Evolutionary conservation across 768 basidiomycete species (phyloP), one percentile per base, ranked within the genome.

Genomic region (Amanita phalloides): DNA sequence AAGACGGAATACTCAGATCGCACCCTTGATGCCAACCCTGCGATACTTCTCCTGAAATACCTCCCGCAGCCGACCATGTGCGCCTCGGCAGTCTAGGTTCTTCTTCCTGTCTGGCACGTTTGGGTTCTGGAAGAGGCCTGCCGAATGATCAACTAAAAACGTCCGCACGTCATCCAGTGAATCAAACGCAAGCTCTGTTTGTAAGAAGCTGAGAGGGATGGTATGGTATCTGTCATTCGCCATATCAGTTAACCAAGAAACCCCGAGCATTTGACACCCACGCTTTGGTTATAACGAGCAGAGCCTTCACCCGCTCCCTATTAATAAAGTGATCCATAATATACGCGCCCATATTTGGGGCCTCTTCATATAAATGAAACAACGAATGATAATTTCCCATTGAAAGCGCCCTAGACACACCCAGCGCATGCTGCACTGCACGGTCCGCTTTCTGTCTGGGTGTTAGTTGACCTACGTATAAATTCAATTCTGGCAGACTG

Each of bases 301-400:
- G 65, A 1, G 92, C 93, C 54, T 81, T 80, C 51, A 86, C 77
- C 54, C 96, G 73, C 70, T 98, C 96, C 60, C 96, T 78, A 61
- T 84, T 81, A 61, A 97, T 86, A 66, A 98, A 97, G 66, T 97
- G 93, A 68, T 98, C 96, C 90, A 99, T 96, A 62, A 99, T 92
- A 67, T 98, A 98, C 49, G 81, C 93, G 36, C 92, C 91, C 96
- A 98, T 98, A 63, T 95, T 93, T 25, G 93, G 92, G 41, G 91
- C 90, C 49, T 74, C 73, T 60, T 78, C 60, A 68, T 90, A 98
- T 53, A 92, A 70, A 50, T 81, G 79, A 71, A 98, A 98, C 58
- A 99, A 76, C 38, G 82, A 77, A 67, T 92, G 90, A 68, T 98
- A 99, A 65, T 98, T 99, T 62, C 88, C 89, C 69, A 89, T 89